Evolutionary conservation across 1,284 basidiomycete species (phyloP).

Genomic region (Cryptococcus deneoformans): DNA sequence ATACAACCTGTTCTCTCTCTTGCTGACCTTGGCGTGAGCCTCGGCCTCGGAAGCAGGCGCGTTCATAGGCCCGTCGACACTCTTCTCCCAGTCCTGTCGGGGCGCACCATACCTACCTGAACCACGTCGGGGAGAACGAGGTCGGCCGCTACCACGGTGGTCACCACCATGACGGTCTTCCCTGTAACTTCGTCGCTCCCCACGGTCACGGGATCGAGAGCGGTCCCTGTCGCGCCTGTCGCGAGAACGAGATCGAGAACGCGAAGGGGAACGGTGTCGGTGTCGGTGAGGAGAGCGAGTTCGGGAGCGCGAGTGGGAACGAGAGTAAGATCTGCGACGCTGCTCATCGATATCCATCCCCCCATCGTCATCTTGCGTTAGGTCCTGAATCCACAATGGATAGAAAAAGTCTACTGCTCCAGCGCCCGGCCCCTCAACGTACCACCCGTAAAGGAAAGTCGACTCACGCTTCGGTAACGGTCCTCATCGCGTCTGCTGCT

Average conservation of each 20-base stretch:
- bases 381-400: conserved; percentile 18
- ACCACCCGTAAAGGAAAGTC: conserved; percentile 3
- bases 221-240: conserved; percentile 20
- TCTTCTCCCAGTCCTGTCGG: conserved; percentile 46
- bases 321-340: conserved; percentile 24
- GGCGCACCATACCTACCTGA: conserved; percentile 19
- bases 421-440: conserved; percentile 33
- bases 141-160: background rate
- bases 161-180: conserved; percentile 5
- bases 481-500: conserved; percentile 50
- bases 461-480: conserved; percentile 53
- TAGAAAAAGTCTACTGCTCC: conserved; percentile 10
- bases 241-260: conserved; percentile 56
- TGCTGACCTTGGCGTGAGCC: conserved; percentile 87
- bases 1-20: conserved; percentile 96
- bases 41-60: conserved; percentile 81
- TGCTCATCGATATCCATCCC: conserved; percentile 2
- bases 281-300: conserved; percentile 57
- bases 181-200: conserved; percentile 8
- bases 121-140: conserved; percentile 12
- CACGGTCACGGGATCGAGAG: conserved; percentile 12
- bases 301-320: conserved; percentile 27
- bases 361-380: background rate
- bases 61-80: conserved; percentile 86
- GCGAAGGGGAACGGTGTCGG: conserved; percentile 59